phyloP scores from a whole-genome alignment of 768 basidiomycete species.

The Tremella mesenterica region DNA sequence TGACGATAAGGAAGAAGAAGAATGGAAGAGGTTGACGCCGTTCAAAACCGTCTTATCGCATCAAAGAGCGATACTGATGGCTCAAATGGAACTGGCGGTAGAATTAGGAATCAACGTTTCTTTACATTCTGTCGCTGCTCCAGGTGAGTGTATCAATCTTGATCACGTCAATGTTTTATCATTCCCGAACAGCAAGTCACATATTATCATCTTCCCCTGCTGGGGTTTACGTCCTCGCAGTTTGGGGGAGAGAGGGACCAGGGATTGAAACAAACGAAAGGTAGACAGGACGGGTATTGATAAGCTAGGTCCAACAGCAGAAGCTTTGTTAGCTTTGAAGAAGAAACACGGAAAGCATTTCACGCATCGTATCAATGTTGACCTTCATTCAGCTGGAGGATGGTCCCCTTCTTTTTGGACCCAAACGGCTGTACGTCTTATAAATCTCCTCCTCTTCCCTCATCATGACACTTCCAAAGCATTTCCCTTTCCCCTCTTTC shows the following conservation, averaged over 20 bases:
- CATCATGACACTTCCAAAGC: too few species aligned
- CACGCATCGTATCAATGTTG: constrained; percentile 66
- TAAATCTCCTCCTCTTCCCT: constrained; percentile 76
- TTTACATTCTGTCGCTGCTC: constrained; percentile 52
- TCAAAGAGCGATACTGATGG: constrained; percentile 69
- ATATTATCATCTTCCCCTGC: too few species aligned
- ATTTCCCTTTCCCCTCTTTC: not conserved
- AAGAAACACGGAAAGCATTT: constrained; percentile 51
- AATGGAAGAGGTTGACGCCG: constrained; percentile 66
- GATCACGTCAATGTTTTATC: too few species aligned
- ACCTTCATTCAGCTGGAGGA: constrained; percentile 78
- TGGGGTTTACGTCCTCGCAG: too few species aligned
- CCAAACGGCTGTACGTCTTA: constrained; percentile 62
- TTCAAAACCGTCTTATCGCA: constrained; percentile 73
- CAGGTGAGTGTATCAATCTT: too few species aligned
- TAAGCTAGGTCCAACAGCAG: constrained; percentile 52
- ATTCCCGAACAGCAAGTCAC: too few species aligned
- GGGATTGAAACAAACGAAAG: too few species aligned
- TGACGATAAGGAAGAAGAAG: constrained; percentile 24
- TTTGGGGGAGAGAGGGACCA: too few species aligned
- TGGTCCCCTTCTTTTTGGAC: constrained; percentile 67
- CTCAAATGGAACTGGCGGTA: constrained; percentile 76
- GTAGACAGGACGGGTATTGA: too few species aligned
- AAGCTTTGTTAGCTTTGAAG: constrained; percentile 57
- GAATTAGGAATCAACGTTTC: constrained; percentile 69